Evolutionary conservation across 106 monocot species (phyloP).

Genomic region (Ottelia alismoides): DNA sequence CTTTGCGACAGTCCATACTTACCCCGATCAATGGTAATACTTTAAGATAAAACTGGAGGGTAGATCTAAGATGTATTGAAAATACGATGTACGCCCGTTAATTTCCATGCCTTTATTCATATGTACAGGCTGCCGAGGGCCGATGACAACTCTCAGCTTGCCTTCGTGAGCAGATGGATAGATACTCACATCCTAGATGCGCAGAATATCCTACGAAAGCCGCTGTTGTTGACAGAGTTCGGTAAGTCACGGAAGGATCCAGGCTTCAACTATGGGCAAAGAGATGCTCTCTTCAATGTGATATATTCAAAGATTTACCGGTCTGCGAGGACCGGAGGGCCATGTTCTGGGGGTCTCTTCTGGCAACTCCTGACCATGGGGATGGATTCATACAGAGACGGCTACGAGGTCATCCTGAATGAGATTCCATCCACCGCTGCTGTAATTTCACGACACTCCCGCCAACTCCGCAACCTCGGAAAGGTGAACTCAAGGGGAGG

Average conservation of each 20-base stretch:
- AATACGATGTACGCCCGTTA: too few relatives aligned
- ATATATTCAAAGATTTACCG: conserved; percentile 63
- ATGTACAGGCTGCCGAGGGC: conserved; percentile 43
- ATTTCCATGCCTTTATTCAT: neutral
- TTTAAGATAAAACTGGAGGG: too few relatives aligned
- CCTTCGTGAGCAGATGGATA: conserved; percentile 72
- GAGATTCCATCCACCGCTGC: conserved; percentile 34
- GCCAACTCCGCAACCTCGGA: conserved; percentile 34
- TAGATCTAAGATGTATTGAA: too few relatives aligned
- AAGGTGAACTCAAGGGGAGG: too few relatives aligned
- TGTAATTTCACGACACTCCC: conserved; percentile 40
- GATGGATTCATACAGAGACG: conserved; percentile 69
- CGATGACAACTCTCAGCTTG: conserved; percentile 39
- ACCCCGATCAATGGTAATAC: conserved; percentile 88
- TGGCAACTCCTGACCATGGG: conserved; percentile 76
- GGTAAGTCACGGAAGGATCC: conserved; percentile 83
- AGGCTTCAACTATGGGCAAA: conserved; percentile 44
- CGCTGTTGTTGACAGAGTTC: conserved; percentile 73
- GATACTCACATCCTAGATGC: conserved; percentile 68
- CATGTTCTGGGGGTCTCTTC: conserved; percentile 66
- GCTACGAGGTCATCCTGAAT: conserved; percentile 63
- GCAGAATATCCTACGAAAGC: conserved; percentile 35
- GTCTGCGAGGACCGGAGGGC: conserved; percentile 61
- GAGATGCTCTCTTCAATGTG: conserved; percentile 45
- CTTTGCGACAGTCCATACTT: conserved; percentile 81